Conservation (phyloP, 352 stramenopile genomes). For the Aphanomyces stellatus region DNA sequence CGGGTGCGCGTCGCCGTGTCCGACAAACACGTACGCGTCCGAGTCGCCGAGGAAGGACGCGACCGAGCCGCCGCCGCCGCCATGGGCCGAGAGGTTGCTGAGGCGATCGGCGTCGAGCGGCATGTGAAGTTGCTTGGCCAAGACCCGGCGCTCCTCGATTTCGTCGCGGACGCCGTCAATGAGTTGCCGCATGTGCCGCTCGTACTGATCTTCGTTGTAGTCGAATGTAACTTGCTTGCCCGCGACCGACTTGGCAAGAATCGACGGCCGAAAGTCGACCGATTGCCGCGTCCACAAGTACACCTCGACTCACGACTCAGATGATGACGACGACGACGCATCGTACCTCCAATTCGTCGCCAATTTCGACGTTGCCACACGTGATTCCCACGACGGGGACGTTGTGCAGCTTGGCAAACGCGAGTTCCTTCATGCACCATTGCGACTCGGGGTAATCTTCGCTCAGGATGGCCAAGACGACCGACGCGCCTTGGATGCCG, state of each 20-base stretch:
- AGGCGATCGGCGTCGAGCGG: not conserved
- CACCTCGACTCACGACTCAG: conserved; percentile 68
- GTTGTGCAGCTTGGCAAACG: conserved; percentile 80
- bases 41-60: no score
- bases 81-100: not conserved
- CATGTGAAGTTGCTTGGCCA: not conserved
- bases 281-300: conserved; percentile 83
- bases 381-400: conserved; percentile 76
- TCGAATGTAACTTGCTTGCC: conserved; percentile 21
- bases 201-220: conserved; percentile 56
- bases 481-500: conserved; percentile 60
- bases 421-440: conserved; percentile 83
- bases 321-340: no score
- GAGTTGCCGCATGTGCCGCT: conserved; percentile 38
- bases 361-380: conserved; percentile 74
- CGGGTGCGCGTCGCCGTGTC: conserved; percentile 60
- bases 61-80: not conserved
- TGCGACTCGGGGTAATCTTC: conserved; percentile 68
- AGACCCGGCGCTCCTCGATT: conserved; percentile 68
- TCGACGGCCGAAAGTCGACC: conserved; percentile 57
- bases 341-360: conserved; percentile 68
- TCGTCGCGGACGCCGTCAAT: conserved; percentile 76
- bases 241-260: conserved; percentile 23
- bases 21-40: conserved; percentile 56
- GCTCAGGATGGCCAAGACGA: conserved; percentile 65